A percentile compares a stretch with the other conserved stretches of the same genome.
These are phyloP conservation scores for Santalum album DNA, from an alignment of 164 flowering plant species.

Conservation along the genomic window DNA sequence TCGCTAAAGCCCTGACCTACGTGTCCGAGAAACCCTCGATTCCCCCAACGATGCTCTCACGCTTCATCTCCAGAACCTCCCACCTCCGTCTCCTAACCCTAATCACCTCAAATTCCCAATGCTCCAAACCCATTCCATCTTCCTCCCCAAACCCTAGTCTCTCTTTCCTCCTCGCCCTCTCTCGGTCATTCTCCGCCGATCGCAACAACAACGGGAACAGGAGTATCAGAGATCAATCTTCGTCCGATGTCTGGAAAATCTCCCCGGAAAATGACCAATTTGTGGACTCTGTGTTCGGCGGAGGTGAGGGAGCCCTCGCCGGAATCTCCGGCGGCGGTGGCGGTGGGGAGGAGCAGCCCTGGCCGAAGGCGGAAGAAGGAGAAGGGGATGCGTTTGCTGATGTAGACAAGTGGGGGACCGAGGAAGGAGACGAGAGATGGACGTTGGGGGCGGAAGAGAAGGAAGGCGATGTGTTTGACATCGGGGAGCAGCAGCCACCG, in stretches of 20 bases:
- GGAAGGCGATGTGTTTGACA: constrained; percentile 20
- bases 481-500: constrained; percentile 7
- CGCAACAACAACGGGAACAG: constrained; percentile 8
- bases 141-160: constrained; percentile 9
- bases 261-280: constrained; percentile 21
- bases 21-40: not conserved
- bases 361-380: constrained; percentile 11
- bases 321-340: constrained; percentile 4
- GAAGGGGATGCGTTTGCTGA: constrained; percentile 9
- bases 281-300: constrained; percentile 17
- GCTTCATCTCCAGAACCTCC: constrained; percentile 18
- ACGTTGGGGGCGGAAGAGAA: constrained; percentile 21
- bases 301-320: constrained; percentile 13
- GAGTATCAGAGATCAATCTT: constrained; percentile 4
- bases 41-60: not conserved
- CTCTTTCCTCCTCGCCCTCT: constrained; percentile 4
- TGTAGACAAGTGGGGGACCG: constrained; percentile 11
- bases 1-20: too few species aligned
- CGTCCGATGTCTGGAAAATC: constrained; percentile 26
- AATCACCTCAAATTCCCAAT: constrained; percentile 16
- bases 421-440: constrained; percentile 28
- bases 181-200: constrained; percentile 25
- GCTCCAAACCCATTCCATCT: constrained; percentile 2
- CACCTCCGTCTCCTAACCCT: constrained; percentile 22
- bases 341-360: constrained; percentile 1